A percentile compares a stretch with the other conserved stretches of the same genome.
phyloP scores from a whole-genome alignment of 495 filamentous ascomycete genomes.

The Chaetomium cochliodes region DNA sequence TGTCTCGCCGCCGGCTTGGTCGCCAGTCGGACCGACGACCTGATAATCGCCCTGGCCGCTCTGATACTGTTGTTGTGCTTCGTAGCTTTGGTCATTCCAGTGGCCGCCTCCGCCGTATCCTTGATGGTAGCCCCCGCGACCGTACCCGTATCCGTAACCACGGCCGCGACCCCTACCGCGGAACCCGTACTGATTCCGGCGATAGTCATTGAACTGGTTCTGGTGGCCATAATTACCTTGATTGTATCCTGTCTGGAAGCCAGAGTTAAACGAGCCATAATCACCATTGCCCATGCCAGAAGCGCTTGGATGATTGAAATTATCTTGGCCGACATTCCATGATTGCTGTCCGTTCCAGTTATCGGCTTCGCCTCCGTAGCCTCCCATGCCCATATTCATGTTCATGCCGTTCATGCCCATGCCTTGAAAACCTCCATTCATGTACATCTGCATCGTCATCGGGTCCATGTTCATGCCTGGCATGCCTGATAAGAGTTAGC shows the following conservation, averaged over 20 bases:
- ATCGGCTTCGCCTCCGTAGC: conserved; percentile 61
- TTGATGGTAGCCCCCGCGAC: conserved; percentile 46
- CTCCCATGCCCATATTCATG: conserved; percentile 84
- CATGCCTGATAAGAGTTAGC: conserved; percentile 57
- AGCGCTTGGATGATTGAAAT: conserved; percentile 70
- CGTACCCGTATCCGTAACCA: conserved; percentile 53
- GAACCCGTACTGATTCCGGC: conserved; percentile 47
- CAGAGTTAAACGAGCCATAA: conserved; percentile 77
- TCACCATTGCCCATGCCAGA: conserved; percentile 72
- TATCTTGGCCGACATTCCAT: conserved; percentile 75
- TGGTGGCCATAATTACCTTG: conserved; percentile 62
- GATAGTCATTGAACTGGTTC: conserved; percentile 64
- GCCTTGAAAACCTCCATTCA: conserved; percentile 71
- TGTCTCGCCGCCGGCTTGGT: conserved; percentile 21
- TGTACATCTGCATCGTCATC: conserved; percentile 89
- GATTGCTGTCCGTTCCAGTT: conserved; percentile 66
- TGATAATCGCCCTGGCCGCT: conserved; percentile 24
- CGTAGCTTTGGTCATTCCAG: conserved; percentile 34
- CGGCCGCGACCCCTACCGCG: conserved; percentile 67
- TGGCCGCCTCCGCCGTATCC: conserved; percentile 24
- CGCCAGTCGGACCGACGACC: conserved; percentile 9
- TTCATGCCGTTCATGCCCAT: conserved; percentile 94
- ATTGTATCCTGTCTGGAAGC: conserved; percentile 61
- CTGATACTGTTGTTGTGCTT: conserved; percentile 25
- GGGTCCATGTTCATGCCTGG: conserved; percentile 82